A percentile compares a stretch with the other conserved stretches of the same genome.
Conservation (phyloP, 306 rosid genomes). For the Quercus rubra region DNA sequence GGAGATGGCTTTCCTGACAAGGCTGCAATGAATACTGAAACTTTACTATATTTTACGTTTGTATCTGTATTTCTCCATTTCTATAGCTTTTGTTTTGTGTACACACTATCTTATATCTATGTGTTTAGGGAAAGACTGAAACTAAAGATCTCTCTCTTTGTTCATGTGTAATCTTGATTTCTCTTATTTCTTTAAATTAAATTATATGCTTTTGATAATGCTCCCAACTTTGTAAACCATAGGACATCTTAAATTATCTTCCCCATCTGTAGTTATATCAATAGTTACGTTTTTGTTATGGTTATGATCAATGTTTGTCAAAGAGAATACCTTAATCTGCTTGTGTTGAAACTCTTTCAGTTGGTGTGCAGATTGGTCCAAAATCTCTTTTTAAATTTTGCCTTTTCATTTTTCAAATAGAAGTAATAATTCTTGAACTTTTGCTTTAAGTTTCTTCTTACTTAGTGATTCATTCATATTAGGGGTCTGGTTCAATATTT, state of each 20-base stretch:
- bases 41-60: background rate
- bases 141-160: too few species aligned
- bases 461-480: background rate
- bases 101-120: background rate
- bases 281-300: background rate
- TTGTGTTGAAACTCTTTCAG: background rate
- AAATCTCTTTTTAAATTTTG: background rate
- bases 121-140: too few species aligned
- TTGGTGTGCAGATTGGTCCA: background rate
- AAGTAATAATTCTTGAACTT: background rate
- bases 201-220: background rate
- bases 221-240: background rate
- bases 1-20: background rate
- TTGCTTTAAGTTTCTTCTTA: background rate
- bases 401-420: background rate
- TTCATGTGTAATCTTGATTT: background rate
- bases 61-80: background rate
- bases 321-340: background rate
- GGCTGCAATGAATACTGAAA: background rate
- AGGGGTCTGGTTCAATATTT: too few species aligned
- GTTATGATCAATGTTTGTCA: background rate
- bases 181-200: background rate
- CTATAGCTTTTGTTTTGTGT: background rate
- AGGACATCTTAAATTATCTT: background rate
- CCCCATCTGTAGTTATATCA: background rate